Conservation (phyloP, 139 green algal genomes). For the Gonium pectorale region DNA sequence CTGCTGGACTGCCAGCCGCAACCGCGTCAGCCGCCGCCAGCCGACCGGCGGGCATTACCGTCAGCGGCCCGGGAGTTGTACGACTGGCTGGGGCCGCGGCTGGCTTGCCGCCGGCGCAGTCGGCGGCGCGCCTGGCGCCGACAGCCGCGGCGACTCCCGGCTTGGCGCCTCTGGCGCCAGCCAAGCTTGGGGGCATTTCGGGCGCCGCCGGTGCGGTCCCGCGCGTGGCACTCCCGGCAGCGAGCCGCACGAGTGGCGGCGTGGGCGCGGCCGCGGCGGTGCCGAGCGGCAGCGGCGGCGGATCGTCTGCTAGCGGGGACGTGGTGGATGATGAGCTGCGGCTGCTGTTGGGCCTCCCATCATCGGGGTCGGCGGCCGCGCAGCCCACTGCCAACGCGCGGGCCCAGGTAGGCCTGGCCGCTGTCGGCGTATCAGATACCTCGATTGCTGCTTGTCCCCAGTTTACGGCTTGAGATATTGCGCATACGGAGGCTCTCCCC, state of each 20-base stretch:
- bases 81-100: neutral
- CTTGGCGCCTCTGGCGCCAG: neutral
- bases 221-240: neutral
- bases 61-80: too few relatives aligned
- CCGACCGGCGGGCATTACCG: too few relatives aligned
- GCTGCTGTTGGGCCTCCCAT: conserved; percentile 17
- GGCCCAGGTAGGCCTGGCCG: neutral
- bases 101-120: neutral
- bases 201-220: too few relatives aligned
- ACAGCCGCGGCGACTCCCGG: neutral
- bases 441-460: too few relatives aligned
- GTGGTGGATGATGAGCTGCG: conserved; percentile 30
- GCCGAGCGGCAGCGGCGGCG: neutral
- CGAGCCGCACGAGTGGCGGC: neutral
- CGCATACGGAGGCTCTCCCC: too few relatives aligned
- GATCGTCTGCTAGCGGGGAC: neutral
- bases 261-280: neutral
- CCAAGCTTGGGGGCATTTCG: too few relatives aligned
- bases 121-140: neutral
- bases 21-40: too few relatives aligned
- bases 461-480: too few relatives aligned
- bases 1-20: too few relatives aligned
- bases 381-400: neutral
- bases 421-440: neutral
- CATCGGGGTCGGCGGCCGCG: neutral